phyloP scores from a whole-genome alignment of 2,329 filamentous ascomycete genomes.

The Fusarium guadeloupense region DNA sequence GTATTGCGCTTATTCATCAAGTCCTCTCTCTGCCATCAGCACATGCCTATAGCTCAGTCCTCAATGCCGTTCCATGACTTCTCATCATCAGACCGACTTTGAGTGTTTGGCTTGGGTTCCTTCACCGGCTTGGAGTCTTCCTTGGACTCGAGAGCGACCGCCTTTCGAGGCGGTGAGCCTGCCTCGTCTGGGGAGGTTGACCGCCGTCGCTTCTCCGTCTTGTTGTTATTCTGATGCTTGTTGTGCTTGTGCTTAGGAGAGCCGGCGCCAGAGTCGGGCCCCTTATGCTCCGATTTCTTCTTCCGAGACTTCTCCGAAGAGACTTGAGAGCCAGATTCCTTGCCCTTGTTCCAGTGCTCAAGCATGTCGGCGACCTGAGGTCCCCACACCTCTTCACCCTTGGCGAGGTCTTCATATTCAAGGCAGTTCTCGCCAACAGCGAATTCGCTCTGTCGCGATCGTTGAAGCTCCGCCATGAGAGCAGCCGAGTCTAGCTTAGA shows the following conservation, averaged over 20 bases:
- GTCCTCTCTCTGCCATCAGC: not conserved
- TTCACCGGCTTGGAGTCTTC: conserved; percentile 27
- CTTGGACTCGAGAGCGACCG: conserved; percentile 37
- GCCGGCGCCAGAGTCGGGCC: not conserved
- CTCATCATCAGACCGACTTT: conserved; percentile 49
- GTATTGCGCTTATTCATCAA: not conserved
- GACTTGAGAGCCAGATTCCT: conserved; percentile 34
- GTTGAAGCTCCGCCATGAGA: conserved; percentile 85
- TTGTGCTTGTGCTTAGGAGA: conserved; percentile 25
- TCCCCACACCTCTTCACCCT: conserved; percentile 84
- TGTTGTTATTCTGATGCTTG: conserved; percentile 19
- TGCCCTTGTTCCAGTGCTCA: conserved; percentile 52
- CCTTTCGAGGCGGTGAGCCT: conserved; percentile 45
- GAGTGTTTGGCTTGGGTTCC: conserved; percentile 18
- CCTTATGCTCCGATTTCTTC: conserved; percentile 28
- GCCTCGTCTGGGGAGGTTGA: conserved; percentile 41
- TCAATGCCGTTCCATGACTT: conserved; percentile 56
- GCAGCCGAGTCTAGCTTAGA: conserved; percentile 81
- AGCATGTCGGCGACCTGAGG: conserved; percentile 70
- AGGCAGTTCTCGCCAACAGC: conserved; percentile 75
- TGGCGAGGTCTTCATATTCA: conserved; percentile 78
- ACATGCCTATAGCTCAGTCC: conserved; percentile 42
- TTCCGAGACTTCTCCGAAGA: conserved; percentile 36
- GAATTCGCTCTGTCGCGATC: conserved; percentile 85
- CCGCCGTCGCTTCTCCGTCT: conserved; percentile 45